Base-by-base conservation (phyloP, 179 eudicot genomes). In the Drosera spatulata region DNA sequence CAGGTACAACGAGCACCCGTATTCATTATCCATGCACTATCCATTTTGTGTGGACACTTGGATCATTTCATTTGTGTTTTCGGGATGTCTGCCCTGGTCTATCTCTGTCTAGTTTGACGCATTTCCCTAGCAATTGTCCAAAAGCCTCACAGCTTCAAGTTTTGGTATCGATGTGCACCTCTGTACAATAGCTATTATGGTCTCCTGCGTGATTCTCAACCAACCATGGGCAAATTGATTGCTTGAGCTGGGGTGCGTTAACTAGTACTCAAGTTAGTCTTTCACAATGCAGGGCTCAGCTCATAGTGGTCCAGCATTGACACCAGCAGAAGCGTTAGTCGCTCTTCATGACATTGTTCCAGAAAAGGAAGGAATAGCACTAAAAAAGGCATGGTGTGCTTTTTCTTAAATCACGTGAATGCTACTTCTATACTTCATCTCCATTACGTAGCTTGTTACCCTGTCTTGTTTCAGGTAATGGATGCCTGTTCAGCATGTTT, bases 401-500 rank as follows among this genome's bases (percentile, higher is more conserved):
- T 49, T 14, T 12, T 50, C 13, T 7, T 4, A 50, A n/a, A n/a
- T 22, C 33, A 22, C 33, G 1, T 22, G 33, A 22, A 0, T 22
- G 33, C 33, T 22, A 22, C 33, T 22, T 6, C 49, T 45, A 10
- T 45, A 46, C 50, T 7, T 46, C 50, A 46, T 46, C 50, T 46
- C 50, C 8, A 46, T 46, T 7, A 46, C 11, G 50, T 11, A 46
- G n/a, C 53, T 50, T 8, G 5, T 4, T 50, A 10, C 37, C 13
- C 11, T 60, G 2, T 12, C 10, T 53, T 14, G 53, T 73, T 72
- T 54, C 91, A 91, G 98, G 82, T 91, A 56, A 91, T 81, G 41
- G 98, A 91, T 73, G 90, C 87, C 72, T 91, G 98, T 72, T 78
- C 98, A 58, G 96, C 96, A 65, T 91, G 98, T 72, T 91, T 91